Evolutionary conservation across 108 stramenopile species (phyloP).

Genomic region (Aurantiochytrium sp.): DNA sequence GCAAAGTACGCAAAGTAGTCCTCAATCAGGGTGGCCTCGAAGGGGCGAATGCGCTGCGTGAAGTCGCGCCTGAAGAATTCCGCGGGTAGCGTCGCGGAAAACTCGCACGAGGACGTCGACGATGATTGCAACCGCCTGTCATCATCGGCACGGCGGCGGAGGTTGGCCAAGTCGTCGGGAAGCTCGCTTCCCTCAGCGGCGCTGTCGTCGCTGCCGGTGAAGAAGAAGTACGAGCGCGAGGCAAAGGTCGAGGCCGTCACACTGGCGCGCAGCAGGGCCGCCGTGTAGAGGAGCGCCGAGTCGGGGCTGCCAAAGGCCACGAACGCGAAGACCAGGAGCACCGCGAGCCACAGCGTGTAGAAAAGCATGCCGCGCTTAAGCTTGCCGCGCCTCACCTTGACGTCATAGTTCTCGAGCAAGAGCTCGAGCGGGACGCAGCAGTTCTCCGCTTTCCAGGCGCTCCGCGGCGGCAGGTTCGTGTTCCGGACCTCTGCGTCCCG

Average conservation of each 20-base stretch:
- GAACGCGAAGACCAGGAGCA: neutral
- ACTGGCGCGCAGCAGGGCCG: neutral
- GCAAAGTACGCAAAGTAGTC: neutral
- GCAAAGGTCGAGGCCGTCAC: neutral
- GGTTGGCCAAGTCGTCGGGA: too few relatives aligned
- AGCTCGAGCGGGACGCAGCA: constrained; percentile 11
- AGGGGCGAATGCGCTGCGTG: neutral
- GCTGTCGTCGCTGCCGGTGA: too few relatives aligned
- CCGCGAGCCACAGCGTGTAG: neutral
- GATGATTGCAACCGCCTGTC: too few relatives aligned
- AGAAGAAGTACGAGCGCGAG: neutral
- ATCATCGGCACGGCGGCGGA: too few relatives aligned
- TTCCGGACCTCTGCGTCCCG: neutral
- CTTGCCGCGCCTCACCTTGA: neutral
- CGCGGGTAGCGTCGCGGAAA: neutral
- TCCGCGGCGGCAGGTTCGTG: neutral
- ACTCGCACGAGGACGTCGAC: neutral
- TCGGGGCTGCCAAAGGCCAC: neutral
- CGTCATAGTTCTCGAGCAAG: neutral
- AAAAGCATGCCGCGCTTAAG: neutral
- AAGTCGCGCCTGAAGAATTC: neutral
- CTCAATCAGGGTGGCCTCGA: neutral
- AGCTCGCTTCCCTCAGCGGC: too few relatives aligned
- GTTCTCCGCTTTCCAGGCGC: neutral
- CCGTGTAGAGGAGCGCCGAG: neutral